Evolutionary conservation across 2,329 filamentous ascomycete species (phyloP).

Genomic region (Thielaviopsis euricoi): DNA sequence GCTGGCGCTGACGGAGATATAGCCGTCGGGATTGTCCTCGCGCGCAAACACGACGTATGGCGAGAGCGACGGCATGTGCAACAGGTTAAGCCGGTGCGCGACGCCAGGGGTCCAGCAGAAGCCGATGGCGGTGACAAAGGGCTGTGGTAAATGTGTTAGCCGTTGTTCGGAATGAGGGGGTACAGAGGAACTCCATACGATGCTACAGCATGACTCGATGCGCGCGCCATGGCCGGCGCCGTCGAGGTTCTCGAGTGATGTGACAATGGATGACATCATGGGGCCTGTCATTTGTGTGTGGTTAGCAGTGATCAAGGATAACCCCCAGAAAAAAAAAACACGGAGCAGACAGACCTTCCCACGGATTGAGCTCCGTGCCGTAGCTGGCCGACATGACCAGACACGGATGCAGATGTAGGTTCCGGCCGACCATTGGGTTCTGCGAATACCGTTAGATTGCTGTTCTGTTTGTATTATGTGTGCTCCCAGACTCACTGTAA

Average conservation of each 20-base stretch:
- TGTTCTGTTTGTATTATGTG: neutral
- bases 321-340: too few species aligned
- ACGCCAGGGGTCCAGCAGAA: neutral
- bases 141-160: neutral
- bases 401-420: conserved; percentile 70
- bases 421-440: conserved; percentile 66
- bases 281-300: conserved; percentile 39
- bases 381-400: conserved; percentile 43
- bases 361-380: conserved; percentile 51
- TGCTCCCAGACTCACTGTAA: conserved; percentile 35
- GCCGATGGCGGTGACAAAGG: neutral
- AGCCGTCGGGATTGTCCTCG: conserved; percentile 54
- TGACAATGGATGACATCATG: conserved; percentile 64
- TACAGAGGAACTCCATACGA: conserved; percentile 24
- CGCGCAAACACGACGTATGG: conserved; percentile 51
- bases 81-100: conserved; percentile 7
- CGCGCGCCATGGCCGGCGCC: conserved; percentile 66
- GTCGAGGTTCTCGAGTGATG: conserved; percentile 67
- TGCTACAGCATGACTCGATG: conserved; percentile 60
- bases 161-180: too few species aligned
- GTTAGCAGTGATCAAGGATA: neutral
- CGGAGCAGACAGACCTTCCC: conserved; percentile 33
- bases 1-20: conserved; percentile 53
- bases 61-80: conserved; percentile 20
- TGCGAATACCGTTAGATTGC: conserved; percentile 19